Percentiles rank a stretch among this genome's conserved stretches.
phyloP scores from a whole-genome alignment of 2,329 filamentous ascomycete genomes.

The Ceratocystis cacaofunesta region DNA sequence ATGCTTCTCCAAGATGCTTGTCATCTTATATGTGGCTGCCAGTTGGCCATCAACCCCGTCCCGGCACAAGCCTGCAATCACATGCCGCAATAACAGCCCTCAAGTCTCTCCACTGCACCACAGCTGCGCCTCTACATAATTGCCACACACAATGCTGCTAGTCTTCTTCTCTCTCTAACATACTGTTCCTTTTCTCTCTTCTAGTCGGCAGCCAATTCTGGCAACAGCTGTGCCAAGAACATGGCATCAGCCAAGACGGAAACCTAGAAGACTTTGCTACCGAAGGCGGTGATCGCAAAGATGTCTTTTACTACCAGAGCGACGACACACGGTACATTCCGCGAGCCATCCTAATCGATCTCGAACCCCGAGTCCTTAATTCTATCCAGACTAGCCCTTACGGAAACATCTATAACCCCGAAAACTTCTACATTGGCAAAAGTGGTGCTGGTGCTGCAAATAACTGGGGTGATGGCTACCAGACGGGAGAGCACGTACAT shows the following conservation, averaged over 20 bases:
- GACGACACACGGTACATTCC: conserved; percentile 98
- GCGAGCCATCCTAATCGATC: conserved; percentile 82
- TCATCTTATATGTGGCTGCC: background rate
- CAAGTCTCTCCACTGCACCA: background rate
- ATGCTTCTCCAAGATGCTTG: background rate
- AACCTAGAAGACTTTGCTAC: conserved; percentile 97
- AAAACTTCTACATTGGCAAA: conserved; percentile 96
- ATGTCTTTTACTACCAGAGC: conserved; percentile 99
- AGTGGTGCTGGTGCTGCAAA: conserved; percentile 89
- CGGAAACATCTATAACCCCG: conserved; percentile 97
- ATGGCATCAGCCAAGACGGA: conserved; percentile 93
- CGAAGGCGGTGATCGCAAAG: conserved; percentile 92
- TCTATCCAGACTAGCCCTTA: conserved; percentile 86
- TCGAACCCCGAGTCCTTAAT: conserved; percentile 88
- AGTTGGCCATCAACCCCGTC: background rate
- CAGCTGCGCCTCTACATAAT: too few relatives aligned
- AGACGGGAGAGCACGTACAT: conserved; percentile 77
- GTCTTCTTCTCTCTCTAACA: background rate
- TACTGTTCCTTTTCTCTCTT: conserved; percentile 29
- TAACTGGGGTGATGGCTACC: conserved; percentile 96
- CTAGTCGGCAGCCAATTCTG: conserved; percentile 93
- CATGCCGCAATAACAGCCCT: too few relatives aligned
- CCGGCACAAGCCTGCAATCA: too few relatives aligned
- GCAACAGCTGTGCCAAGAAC: conserved; percentile 96
- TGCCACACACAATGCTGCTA: background rate